Evolutionary conservation across 1,139 yeast genomes (phyloP).

Genomic region (Suzukiozyma palmioleophila): DNA sequence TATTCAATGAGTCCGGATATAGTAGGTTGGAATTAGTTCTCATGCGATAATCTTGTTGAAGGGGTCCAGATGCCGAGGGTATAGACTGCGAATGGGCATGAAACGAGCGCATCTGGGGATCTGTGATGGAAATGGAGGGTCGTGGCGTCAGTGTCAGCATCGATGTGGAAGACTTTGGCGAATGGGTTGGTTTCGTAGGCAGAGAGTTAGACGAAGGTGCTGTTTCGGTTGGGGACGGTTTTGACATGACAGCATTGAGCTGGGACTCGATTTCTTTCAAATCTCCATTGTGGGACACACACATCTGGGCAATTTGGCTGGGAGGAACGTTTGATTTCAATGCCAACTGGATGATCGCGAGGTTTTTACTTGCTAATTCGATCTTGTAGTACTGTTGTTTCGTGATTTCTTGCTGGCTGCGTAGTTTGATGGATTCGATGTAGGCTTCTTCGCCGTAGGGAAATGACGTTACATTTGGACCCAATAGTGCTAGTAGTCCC

Average conservation of each 20-base stretch:
- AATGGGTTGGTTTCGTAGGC: background rate
- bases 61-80: constrained; percentile 5
- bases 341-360: constrained; percentile 62
- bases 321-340: constrained; percentile 63
- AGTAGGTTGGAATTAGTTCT: constrained; percentile 3
- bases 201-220: background rate
- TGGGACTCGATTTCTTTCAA: background rate
- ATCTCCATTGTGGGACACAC: constrained; percentile 26
- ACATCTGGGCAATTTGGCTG: constrained; percentile 60
- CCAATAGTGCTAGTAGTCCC: constrained; percentile 40
- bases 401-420: constrained; percentile 77
- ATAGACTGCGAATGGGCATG: constrained; percentile 8
- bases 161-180: constrained; percentile 3
- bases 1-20: constrained; percentile 16
- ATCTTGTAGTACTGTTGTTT: constrained; percentile 74
- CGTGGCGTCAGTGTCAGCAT: background rate
- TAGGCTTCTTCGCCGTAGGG: constrained; percentile 62
- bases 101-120: background rate
- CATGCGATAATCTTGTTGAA: background rate
- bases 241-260: background rate
- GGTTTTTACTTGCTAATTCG: constrained; percentile 57
- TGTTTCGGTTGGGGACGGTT: background rate
- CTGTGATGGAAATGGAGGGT: background rate
- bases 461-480: constrained; percentile 51
- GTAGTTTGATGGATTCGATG: constrained; percentile 56